These are phyloP conservation scores for Globisporangium lucens DNA, from an alignment of 352 stramenopile genomes.

Conservation along the genomic window DNA sequence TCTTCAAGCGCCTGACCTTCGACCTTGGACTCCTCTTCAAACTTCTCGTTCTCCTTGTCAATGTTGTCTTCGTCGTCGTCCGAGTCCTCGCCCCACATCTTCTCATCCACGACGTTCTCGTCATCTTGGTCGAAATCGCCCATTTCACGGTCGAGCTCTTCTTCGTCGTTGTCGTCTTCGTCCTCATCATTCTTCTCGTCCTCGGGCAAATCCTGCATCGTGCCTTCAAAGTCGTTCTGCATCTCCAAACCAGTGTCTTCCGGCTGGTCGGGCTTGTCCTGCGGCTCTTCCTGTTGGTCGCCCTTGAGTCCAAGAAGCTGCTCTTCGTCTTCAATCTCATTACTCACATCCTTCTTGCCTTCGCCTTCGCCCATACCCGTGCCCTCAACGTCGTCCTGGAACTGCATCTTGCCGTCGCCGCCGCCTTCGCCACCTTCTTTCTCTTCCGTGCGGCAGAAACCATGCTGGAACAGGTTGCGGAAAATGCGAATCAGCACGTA, in stretches of 20 bases:
- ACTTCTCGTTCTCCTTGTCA: constrained; percentile 96
- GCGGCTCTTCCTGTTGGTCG: constrained; percentile 83
- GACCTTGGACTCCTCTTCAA: constrained; percentile 85
- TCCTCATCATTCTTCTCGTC: constrained; percentile 89
- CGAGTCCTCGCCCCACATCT: constrained; percentile 96
- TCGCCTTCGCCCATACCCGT: constrained; percentile 99
- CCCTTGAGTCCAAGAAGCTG: constrained; percentile 98
- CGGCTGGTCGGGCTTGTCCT: constrained; percentile 86
- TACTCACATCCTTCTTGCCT: constrained; percentile 98
- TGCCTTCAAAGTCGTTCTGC: constrained; percentile 99
- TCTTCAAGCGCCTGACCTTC: constrained; percentile 80
- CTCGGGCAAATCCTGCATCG: constrained; percentile 97
- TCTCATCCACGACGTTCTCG: constrained; percentile 99
- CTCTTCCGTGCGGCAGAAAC: constrained; percentile 90
- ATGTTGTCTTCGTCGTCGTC: constrained; percentile 93
- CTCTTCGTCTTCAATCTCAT: constrained; percentile 99
- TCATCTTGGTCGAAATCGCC: constrained; percentile 95
- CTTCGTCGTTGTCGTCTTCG: constrained; percentile 82
- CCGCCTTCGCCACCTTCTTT: constrained; percentile 89
- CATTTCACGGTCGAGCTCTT: constrained; percentile 99
- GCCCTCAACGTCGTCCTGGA: constrained; percentile 98
- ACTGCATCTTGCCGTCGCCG: constrained; percentile 66
- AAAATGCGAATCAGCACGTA: constrained; percentile 97
- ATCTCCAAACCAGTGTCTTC: constrained; percentile 99
- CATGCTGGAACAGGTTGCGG: constrained; percentile 94